Base-by-base conservation (phyloP, 1,139 yeast species). In the Yamadazyma blattariae region DNA sequence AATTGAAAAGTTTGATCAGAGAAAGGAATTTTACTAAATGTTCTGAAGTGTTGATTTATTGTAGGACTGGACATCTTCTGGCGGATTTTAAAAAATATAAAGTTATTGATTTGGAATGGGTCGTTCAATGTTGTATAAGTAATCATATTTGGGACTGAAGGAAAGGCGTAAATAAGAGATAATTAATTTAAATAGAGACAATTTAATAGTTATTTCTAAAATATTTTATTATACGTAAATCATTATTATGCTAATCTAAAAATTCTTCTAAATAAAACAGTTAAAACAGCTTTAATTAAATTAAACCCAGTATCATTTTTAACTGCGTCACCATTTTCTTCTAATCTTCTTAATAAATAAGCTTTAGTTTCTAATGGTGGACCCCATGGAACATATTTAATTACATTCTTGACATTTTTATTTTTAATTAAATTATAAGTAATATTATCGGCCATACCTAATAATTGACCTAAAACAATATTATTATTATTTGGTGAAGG, bases 381-480 rank as follows among this genome's bases (percentile, higher is more conserved):
- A 8, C 97, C 97, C 97, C 97, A 92, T 13, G 97, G 95, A 45
- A 92, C 96, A 57, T 90, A 92, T 62, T 90, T 90, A 64, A 90
- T 82, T 39, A 92, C 86, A 52, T 84, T 84, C 47, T 76, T 80
- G 40, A 79, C 87, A 30, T 79, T 75, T 47, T 77, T 71, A 35
- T 79, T 71, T 34, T 69, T 64, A 43, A 87, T 77, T 53, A 92
- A 72, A 48, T 83, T 87, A 55, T 77, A 75, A 27, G 96, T 88
- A 43, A 87, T 77, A 50, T 83, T 82, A 59, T 92, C 97, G 37
- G 96, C 94, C 97, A 92, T 92, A 29, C 98, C 98, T 55, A 90
- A 69, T 47, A 92, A 75, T 66, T 90, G 97, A 29, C 94, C 97
- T 52, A 90, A 71, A 6, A 86, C 90, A 30, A 90, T 82, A 48